Base-by-base conservation (phyloP, 805 yeast genomes). In the Starmera dryadoides region DNA sequence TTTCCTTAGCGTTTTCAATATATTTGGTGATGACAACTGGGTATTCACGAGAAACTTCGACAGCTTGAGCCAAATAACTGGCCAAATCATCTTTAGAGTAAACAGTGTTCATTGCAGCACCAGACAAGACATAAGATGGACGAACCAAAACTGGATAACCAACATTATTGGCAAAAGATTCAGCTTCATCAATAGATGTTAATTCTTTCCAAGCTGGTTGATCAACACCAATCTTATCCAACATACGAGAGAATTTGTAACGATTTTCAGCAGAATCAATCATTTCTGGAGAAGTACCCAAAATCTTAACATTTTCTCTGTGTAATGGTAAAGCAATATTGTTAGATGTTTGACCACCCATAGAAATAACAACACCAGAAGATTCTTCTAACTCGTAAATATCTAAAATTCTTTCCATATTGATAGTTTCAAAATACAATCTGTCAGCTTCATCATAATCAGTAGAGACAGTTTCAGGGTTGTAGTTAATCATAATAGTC, bases 191-290 rank as follows among this genome's bases (percentile, higher is more conserved):
- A 42, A 87, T 73, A 19, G 96, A 86, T 29, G 98, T 88, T 54
- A 91, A 76, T 65, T 91, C 98, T 64, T 89, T 91, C 98, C 98
- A 91, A 30, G 96, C 96, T 33, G 98, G 98, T 68, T 91, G 98
- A 67, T 91, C 98, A 47, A 91, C 97, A 41, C 95, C 96, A 56
- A 91, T 91, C 50, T 77, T 78, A 65, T 91, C 98, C 68, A 91
- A 75, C 94, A 91, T 88, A 67, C 96, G 86, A 33, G 96, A 87
- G 71, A 91, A 91, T 70, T 93, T 91, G 76, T 87, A 89, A 69
- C 98, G 79, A 69, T 91, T 89, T 73, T 91, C 98, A 47, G 98
- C 98, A 45, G 94, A 79, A 59, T 91, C 98, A 62, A 91, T 93
- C 96, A 87, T 88, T 63, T 86, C 96, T 41, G 98, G 98, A 28